phyloP scores from a whole-genome alignment of 345 rosid species.

The Arabis alpina region DNA sequence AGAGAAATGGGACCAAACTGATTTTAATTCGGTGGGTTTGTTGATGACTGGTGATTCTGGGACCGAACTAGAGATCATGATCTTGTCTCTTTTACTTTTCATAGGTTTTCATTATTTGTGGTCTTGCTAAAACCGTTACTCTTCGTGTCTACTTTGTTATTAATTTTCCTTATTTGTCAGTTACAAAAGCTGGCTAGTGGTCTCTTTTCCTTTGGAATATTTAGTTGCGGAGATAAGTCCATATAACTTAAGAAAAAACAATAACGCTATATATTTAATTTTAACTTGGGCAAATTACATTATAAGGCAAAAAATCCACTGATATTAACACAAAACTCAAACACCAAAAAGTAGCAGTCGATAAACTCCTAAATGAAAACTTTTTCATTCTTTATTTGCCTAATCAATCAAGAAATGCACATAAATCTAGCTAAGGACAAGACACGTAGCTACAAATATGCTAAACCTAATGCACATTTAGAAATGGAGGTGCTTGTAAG shows the following conservation, averaged over 20 bases:
- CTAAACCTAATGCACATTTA: neutral
- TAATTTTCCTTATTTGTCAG: neutral
- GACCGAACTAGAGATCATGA: conserved; percentile 39
- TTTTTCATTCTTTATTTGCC: no score
- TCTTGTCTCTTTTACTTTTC: conserved; percentile 35
- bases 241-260: no score
- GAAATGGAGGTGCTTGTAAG: neutral
- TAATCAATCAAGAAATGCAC: no score
- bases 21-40: conserved; percentile 28
- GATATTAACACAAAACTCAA: no score
- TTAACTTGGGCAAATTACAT: no score
- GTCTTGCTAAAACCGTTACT: conserved; percentile 11
- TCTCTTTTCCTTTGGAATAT: no score
- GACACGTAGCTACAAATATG: no score
- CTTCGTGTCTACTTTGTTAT: neutral
- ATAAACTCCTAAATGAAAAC: no score
- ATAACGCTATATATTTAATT: neutral
- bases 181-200: neutral
- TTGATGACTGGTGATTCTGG: conserved; percentile 30
- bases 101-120: conserved; percentile 11
- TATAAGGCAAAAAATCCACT: no score
- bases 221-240: no score
- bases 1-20: conserved; percentile 35
- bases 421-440: no score
- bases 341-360: no score